A percentile compares a stretch with the other conserved stretches of the same genome.
phyloP scores from a whole-genome alignment of 2,329 filamentous ascomycete genomes.

The Dothideomycetidae sp. region DNA sequence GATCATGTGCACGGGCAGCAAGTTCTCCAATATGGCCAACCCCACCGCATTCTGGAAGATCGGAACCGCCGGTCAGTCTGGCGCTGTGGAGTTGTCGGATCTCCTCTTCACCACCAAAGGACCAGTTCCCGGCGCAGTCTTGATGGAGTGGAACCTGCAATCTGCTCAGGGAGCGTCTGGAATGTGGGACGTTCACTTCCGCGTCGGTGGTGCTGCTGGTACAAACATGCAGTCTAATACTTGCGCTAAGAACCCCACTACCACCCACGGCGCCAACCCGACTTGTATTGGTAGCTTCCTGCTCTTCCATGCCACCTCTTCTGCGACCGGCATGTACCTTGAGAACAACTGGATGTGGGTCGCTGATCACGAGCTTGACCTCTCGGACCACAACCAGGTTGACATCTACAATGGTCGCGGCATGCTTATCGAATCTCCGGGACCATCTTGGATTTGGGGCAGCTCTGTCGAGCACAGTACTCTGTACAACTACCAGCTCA shows the following conservation, averaged over 20 bases:
- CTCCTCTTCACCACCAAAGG: conserved; percentile 75
- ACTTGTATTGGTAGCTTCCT: conserved; percentile 61
- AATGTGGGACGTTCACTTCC: conserved; percentile 94
- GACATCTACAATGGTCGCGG: conserved; percentile 80
- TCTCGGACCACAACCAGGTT: conserved; percentile 81
- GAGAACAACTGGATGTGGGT: conserved; percentile 93
- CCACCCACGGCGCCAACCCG: conserved; percentile 45
- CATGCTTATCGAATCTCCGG: conserved; percentile 61
- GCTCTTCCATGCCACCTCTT: conserved; percentile 41
- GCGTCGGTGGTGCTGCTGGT: conserved; percentile 74
- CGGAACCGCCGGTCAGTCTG: conserved; percentile 60
- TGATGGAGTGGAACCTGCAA: conserved; percentile 82
- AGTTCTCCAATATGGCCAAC: conserved; percentile 60
- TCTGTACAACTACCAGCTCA: conserved; percentile 58
- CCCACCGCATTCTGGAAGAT: conserved; percentile 78
- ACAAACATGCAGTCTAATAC: conserved; percentile 69
- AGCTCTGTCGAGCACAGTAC: conserved; percentile 51
- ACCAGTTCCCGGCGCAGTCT: conserved; percentile 69
- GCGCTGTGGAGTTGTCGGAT: conserved; percentile 76
- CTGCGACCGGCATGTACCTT: conserved; percentile 51
- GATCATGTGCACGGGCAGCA: conserved; percentile 64
- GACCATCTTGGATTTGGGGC: conserved; percentile 61
- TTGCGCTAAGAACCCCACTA: conserved; percentile 62
- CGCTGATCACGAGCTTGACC: conserved; percentile 85
- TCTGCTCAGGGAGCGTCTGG: conserved; percentile 56